phyloP scores from a whole-genome alignment of 2,329 filamentous ascomycete species.

The Aschersonia sp. region DNA sequence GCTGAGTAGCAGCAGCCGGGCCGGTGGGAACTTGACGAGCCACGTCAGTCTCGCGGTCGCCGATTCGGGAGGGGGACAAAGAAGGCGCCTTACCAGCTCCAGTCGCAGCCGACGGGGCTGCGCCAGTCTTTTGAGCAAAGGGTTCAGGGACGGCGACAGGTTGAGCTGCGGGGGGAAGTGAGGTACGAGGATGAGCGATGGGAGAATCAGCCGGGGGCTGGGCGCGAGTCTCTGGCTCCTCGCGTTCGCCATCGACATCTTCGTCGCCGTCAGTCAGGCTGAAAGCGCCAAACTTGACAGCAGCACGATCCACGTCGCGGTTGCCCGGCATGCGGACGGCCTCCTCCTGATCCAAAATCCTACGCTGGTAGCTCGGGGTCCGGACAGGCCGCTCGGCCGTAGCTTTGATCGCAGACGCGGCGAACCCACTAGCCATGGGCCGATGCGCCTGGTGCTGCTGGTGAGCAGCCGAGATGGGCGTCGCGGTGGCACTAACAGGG shows the following conservation, averaged over 20 bases:
- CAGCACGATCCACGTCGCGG: conserved; percentile 81
- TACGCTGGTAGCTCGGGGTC: conserved; percentile 68
- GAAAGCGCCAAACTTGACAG: conserved; percentile 94
- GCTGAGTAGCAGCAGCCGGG: conserved; percentile 25
- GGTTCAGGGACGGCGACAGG: conserved; percentile 38
- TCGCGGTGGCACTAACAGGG: conserved; percentile 44
- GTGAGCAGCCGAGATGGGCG: conserved; percentile 49
- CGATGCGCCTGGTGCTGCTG: conserved; percentile 44
- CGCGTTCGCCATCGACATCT: conserved; percentile 85
- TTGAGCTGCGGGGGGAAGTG: conserved; percentile 60
- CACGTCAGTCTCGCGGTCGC: conserved; percentile 7
- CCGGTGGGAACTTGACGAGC: conserved; percentile 3
- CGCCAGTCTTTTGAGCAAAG: conserved; percentile 40
- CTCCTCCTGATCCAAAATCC: conserved; percentile 80
- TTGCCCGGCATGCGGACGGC: conserved; percentile 97
- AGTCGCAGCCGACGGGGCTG: conserved; percentile 16
- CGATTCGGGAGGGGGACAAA: background rate
- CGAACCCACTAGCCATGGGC: conserved; percentile 49
- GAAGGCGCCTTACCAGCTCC: conserved; percentile 14
- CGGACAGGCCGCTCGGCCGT: conserved; percentile 48
- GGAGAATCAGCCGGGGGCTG: conserved; percentile 92
- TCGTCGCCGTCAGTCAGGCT: conserved; percentile 72
- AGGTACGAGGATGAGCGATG: conserved; percentile 68
- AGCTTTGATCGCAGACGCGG: conserved; percentile 70
- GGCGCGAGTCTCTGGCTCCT: conserved; percentile 86